Evolutionary conservation across 352 stramenopile species (phyloP).

Genomic region (Globisporangium splendens): DNA sequence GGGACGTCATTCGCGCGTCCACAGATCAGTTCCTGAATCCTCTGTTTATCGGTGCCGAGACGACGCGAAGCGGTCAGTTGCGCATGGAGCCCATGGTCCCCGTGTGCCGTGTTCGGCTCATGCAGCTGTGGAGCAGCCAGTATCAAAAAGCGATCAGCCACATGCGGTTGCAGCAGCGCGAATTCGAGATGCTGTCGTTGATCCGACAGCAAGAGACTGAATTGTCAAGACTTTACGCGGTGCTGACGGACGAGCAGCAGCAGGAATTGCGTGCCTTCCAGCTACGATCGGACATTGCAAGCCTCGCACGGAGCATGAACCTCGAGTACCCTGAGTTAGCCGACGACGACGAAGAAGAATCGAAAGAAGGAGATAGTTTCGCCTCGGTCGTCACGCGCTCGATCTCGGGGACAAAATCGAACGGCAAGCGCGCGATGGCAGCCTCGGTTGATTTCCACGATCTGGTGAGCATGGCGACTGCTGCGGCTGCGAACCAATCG

Average conservation of each 20-base stretch:
- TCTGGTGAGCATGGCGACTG: slow-evolving; percentile 26
- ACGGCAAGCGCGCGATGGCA: slow-evolving; percentile 14
- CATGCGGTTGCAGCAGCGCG: slow-evolving; percentile 83
- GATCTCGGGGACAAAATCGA: slow-evolving; percentile 1
- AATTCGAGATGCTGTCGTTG: slow-evolving; percentile 80
- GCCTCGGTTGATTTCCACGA: slow-evolving; percentile 49
- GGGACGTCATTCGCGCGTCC: slow-evolving; percentile 79
- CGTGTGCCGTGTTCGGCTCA: slow-evolving; percentile 80
- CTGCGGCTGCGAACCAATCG: slow-evolving; percentile 12
- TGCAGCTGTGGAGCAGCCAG: slow-evolving; percentile 84
- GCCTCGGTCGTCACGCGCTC: slow-evolving; percentile 7
- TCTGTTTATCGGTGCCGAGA: slow-evolving; percentile 58
- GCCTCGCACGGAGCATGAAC: slow-evolving; percentile 70
- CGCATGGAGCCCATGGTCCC: slow-evolving; percentile 73
- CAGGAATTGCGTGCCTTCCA: slow-evolving; percentile 58
- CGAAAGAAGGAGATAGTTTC: slow-evolving; percentile 10
- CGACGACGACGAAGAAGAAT: slow-evolving; percentile 13
- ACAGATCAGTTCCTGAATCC: slow-evolving; percentile 83
- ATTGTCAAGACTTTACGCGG: slow-evolving; percentile 58
- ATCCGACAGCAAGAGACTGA: slow-evolving; percentile 82
- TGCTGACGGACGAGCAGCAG: slow-evolving; percentile 57
- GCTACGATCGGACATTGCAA: slow-evolving; percentile 70
- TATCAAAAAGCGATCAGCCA: slow-evolving; percentile 88
- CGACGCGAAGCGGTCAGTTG: slow-evolving; percentile 6
- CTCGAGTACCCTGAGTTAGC: slow-evolving; percentile 41